Conservation (phyloP, 108 stramenopile species). For the Seminavis robusta region DNA sequence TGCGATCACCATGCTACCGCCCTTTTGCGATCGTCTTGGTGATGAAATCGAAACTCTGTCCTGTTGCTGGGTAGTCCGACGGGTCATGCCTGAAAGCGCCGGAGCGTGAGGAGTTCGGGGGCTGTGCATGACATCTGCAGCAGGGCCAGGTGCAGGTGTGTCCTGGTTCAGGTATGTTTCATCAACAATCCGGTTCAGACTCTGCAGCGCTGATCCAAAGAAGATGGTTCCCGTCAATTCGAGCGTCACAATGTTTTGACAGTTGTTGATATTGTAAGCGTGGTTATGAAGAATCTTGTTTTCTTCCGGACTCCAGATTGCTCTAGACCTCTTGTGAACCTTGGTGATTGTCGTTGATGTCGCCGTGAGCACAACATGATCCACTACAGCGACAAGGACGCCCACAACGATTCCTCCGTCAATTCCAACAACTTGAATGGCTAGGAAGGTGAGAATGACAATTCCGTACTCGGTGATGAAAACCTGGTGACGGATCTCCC, state of each 20-base stretch:
- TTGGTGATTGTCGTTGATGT: constrained; percentile 40
- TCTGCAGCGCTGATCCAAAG: constrained; percentile 71
- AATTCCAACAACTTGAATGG: constrained; percentile 85
- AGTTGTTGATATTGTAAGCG: constrained; percentile 41
- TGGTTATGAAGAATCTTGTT: constrained; percentile 56
- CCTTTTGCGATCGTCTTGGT: too few relatives aligned
- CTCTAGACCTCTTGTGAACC: constrained; percentile 66
- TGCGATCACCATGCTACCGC: too few relatives aligned
- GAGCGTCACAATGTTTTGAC: constrained; percentile 61
- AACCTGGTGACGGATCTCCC: constrained; percentile 78
- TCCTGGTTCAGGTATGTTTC: too few relatives aligned
- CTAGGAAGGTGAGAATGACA: constrained; percentile 75
- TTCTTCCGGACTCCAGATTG: constrained; percentile 69
- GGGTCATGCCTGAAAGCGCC: neutral
- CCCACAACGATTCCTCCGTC: constrained; percentile 78
- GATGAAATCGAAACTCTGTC: too few relatives aligned
- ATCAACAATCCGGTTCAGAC: constrained; percentile 50
- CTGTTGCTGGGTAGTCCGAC: constrained; percentile 2
- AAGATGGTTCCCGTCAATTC: constrained; percentile 76
- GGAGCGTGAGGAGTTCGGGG: neutral
- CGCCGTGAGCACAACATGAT: constrained; percentile 75
- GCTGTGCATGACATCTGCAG: neutral
- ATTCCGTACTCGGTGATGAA: constrained; percentile 78
- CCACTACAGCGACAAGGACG: constrained; percentile 68
- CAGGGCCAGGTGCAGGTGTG: too few relatives aligned